phyloP scores from a whole-genome alignment of 2,329 filamentous ascomycete genomes.

The Macroventuria anomochaeta region DNA sequence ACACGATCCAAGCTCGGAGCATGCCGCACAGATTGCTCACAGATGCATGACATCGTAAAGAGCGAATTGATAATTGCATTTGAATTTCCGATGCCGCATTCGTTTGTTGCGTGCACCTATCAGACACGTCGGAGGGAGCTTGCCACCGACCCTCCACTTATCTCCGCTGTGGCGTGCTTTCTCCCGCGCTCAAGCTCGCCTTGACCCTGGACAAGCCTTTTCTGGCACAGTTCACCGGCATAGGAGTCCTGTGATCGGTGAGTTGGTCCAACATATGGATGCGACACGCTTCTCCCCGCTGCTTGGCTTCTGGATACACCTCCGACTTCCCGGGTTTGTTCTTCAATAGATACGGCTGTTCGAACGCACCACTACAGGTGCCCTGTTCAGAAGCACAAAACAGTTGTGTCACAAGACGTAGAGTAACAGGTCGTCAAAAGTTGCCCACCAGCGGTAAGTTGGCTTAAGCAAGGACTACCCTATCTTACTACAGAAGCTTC shows the following conservation, averaged over 20 bases:
- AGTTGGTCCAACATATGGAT: neutral
- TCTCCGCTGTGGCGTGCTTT: constrained; percentile 3
- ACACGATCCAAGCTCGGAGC: neutral
- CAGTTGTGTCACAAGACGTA: neutral
- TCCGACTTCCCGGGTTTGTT: neutral
- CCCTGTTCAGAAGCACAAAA: neutral
- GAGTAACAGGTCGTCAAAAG: neutral
- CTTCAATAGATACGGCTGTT: neutral
- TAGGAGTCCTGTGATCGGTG: constrained; percentile 3
- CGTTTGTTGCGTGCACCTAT: neutral
- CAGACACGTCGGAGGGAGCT: neutral
- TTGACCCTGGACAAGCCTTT: constrained; percentile 1
- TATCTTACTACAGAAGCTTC: neutral
- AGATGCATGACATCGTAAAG: neutral
- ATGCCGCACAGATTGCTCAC: neutral
- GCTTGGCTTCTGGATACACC: neutral
- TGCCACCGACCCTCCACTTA: constrained; percentile 12
- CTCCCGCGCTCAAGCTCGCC: constrained; percentile 7
- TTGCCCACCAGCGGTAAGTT: neutral
- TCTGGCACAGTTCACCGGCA: neutral
- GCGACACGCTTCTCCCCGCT: constrained; percentile 2
- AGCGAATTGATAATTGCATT: neutral
- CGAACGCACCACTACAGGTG: neutral
- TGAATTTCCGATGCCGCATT: neutral
- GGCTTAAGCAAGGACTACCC: neutral